Percentiles rank a stretch among this genome's conserved stretches.
These are phyloP conservation scores for Pleurotus tuber-regium DNA, from an alignment of 768 basidiomycete genomes.

Conservation along the genomic window DNA sequence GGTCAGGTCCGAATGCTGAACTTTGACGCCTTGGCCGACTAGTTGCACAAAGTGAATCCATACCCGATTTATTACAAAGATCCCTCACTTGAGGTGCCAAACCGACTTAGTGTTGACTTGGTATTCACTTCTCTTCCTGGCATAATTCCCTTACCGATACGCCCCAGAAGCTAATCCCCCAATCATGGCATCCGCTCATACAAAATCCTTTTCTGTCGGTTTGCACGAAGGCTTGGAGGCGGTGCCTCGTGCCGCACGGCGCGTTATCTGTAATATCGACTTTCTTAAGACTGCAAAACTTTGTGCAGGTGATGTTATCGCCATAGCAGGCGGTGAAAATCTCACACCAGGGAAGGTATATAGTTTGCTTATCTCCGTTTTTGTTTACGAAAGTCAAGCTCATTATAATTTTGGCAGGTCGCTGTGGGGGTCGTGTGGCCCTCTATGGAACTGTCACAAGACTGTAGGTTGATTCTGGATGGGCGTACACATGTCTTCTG, in stretches of 20 bases:
- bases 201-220: slow-evolving; percentile 40
- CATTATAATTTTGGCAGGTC: slow-evolving; percentile 38
- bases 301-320: slow-evolving; percentile 68
- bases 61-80: too few species aligned
- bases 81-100: too few species aligned
- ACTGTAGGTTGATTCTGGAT: slow-evolving; percentile 43
- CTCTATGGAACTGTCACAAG: slow-evolving; percentile 55
- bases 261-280: slow-evolving; percentile 63
- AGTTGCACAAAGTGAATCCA: too few species aligned
- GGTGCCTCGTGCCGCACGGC: slow-evolving; percentile 53
- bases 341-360: slow-evolving; percentile 25
- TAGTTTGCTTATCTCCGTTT: slow-evolving; percentile 8
- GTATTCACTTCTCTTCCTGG: too few species aligned
- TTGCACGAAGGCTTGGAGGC: slow-evolving; percentile 31
- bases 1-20: too few species aligned
- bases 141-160: too few species aligned
- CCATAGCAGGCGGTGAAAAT: slow-evolving; percentile 42
- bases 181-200: slow-evolving; percentile 21
- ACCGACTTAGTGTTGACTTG: too few species aligned
- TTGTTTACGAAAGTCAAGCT: slow-evolving; percentile 12
- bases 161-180: too few species aligned
- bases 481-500: slow-evolving; percentile 14
- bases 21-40: too few species aligned
- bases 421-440: slow-evolving; percentile 77
- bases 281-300: slow-evolving; percentile 57